These are phyloP conservation scores for Emergomyces pasteurianus DNA, from an alignment of 2,329 filamentous ascomycete genomes.

Conservation along the genomic window DNA sequence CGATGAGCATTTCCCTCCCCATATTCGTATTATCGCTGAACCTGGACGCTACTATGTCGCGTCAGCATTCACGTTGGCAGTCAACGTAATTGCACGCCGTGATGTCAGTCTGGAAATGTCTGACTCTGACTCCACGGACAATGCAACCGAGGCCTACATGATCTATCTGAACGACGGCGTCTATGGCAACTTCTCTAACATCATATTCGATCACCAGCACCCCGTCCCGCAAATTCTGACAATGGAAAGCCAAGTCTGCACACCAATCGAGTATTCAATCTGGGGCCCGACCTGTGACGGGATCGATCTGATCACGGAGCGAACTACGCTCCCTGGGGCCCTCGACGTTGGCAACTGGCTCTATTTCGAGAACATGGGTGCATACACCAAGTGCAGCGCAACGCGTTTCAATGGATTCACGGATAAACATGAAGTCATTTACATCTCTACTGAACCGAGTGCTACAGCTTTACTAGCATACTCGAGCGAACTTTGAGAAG, in stretches of 20 bases:
- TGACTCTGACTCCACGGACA: constrained; percentile 31
- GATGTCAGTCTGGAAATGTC: constrained; percentile 43
- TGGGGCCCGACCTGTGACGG: constrained; percentile 98
- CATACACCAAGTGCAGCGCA: constrained; percentile 95
- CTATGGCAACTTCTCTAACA: constrained; percentile 97
- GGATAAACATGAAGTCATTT: constrained; percentile 83
- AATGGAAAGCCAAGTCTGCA: constrained; percentile 47
- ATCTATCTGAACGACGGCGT: constrained; percentile 94
- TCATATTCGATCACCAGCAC: constrained; percentile 97
- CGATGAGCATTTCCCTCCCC: constrained; percentile 75
- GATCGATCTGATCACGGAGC: constrained; percentile 85
- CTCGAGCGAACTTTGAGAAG: constrained; percentile 10
- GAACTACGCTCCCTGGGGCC: constrained; percentile 61
- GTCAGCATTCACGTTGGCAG: constrained; percentile 84
- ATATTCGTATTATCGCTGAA: constrained; percentile 82
- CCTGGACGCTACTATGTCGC: constrained; percentile 95
- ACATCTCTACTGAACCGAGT: constrained; percentile 86
- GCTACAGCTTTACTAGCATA: constrained; percentile 59
- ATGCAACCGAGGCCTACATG: constrained; percentile 72
- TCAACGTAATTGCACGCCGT: constrained; percentile 90
- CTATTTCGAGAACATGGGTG: constrained; percentile 98
- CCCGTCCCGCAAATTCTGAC: constrained; percentile 73
- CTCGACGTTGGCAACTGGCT: constrained; percentile 94
- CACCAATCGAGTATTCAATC: constrained; percentile 72
- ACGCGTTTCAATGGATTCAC: constrained; percentile 97